Percentiles rank a stretch among this genome's conserved stretches.
Conservation (phyloP, 148 eudicot genomes). For the Simmondsia chinensis region DNA sequence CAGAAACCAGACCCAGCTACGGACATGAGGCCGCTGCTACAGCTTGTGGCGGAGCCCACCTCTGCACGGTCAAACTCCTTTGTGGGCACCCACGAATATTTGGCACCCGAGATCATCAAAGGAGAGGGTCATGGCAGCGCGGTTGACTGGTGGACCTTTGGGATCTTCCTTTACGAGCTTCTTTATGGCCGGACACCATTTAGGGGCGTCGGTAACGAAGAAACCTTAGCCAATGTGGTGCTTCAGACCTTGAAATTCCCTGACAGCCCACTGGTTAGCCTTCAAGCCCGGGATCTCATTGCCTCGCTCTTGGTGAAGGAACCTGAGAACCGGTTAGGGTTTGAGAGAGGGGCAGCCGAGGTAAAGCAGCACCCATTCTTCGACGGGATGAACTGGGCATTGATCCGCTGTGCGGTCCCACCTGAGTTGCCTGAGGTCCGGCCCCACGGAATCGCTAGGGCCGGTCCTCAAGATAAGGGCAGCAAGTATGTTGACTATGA, state of each 20-base stretch:
- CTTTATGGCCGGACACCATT: slow-evolving; percentile 91
- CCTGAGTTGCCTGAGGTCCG: slow-evolving; percentile 63
- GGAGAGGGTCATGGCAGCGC: slow-evolving; percentile 96
- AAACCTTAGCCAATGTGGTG: slow-evolving; percentile 81
- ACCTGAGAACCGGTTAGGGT: slow-evolving; percentile 67
- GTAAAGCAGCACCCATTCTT: slow-evolving; percentile 87
- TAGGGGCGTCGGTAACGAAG: slow-evolving; percentile 72
- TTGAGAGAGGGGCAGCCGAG: slow-evolving; percentile 86
- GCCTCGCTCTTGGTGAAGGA: slow-evolving; percentile 65
- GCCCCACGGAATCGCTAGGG: slow-evolving; percentile 19
- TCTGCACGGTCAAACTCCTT: slow-evolving; percentile 86
- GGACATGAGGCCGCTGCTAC: slow-evolving; percentile 43
- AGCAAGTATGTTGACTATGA: slow-evolving; percentile 39
- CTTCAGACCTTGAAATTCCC: slow-evolving; percentile 62
- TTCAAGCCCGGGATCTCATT: slow-evolving; percentile 77
- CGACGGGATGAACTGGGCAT: slow-evolving; percentile 87
- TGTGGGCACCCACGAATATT: slow-evolving; percentile 91
- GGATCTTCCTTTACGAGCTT: slow-evolving; percentile 77
- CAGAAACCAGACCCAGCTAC: slow-evolving; percentile 37
- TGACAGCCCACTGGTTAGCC: slow-evolving; percentile 71
- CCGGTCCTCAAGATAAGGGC: slow-evolving; percentile 22
- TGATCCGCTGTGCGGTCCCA: slow-evolving; percentile 78
- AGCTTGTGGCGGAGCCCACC: slow-evolving; percentile 89
- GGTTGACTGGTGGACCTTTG: slow-evolving; percentile 97
- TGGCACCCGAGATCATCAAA: slow-evolving; percentile 86